phyloP scores from a whole-genome alignment of 2,329 filamentous ascomycete species.

The Paraphaeosphaeria sporulosa region DNA sequence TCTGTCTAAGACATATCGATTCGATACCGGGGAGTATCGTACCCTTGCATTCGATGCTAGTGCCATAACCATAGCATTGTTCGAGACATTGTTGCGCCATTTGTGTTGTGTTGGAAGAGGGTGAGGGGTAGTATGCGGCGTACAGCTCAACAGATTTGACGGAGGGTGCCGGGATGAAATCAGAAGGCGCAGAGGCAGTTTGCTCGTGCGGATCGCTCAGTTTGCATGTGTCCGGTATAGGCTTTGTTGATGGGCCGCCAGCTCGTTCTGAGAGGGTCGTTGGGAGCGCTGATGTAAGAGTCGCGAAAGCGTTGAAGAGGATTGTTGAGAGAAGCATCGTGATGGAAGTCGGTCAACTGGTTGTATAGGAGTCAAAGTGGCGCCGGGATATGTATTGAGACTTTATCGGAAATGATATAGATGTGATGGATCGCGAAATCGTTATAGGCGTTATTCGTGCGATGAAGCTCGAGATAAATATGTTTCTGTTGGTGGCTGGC shows the following conservation, averaged over 20 bases:
- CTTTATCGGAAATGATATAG: background rate
- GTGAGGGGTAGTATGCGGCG: slow-evolving; percentile 44
- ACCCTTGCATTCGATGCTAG: slow-evolving; percentile 43
- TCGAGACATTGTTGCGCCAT: slow-evolving; percentile 46
- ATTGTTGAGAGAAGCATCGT: slow-evolving; percentile 13
- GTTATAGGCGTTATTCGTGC: background rate
- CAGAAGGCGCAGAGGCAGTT: slow-evolving; percentile 24
- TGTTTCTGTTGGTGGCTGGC: slow-evolving; percentile 6
- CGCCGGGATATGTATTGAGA: background rate
- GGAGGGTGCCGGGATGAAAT: slow-evolving; percentile 33
- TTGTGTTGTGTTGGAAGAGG: slow-evolving; percentile 33
- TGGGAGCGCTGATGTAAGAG: slow-evolving; percentile 14
- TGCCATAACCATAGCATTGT: slow-evolving; percentile 53
- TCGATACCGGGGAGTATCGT: too few species aligned
- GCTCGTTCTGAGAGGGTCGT: slow-evolving; percentile 30
- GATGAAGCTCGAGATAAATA: background rate
- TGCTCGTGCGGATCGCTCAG: slow-evolving; percentile 37
- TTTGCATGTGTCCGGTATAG: slow-evolving; percentile 48
- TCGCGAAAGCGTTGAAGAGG: slow-evolving; percentile 9
- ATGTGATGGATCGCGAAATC: background rate
- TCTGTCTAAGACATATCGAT: too few species aligned
- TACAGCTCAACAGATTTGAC: slow-evolving; percentile 34
- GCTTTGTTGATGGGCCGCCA: slow-evolving; percentile 43
- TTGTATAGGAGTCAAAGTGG: background rate
- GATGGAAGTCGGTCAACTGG: background rate